Percentiles rank a stretch among this genome's conserved stretches.
Conservation (phyloP, 2,329 filamentous ascomycete genomes). For the Domatiomyces catenatus region DNA sequence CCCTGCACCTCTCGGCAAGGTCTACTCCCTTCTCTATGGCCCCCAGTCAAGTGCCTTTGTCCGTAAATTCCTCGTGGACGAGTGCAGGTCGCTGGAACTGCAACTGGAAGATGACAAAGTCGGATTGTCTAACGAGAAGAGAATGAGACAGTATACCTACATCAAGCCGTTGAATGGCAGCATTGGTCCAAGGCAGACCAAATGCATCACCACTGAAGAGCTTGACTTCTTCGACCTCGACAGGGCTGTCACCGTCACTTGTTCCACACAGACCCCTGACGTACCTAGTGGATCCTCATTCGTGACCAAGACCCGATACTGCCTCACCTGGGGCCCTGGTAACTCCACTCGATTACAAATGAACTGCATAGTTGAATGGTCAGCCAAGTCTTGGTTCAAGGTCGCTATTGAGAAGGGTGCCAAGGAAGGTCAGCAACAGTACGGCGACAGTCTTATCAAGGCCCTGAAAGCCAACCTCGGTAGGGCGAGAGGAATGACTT, state of each 20-base stretch:
- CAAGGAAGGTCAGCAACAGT: constrained; percentile 72
- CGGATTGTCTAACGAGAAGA: constrained; percentile 59
- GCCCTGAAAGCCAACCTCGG: constrained; percentile 59
- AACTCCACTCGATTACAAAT: constrained; percentile 74
- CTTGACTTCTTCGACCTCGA: constrained; percentile 78
- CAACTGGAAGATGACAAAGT: constrained; percentile 70
- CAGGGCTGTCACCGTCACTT: constrained; percentile 66
- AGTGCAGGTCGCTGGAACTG: constrained; percentile 69
- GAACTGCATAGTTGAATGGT: constrained; percentile 89
- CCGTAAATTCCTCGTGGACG: constrained; percentile 66
- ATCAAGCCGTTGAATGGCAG: constrained; percentile 75
- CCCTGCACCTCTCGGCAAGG: constrained; percentile 73
- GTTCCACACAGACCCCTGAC: constrained; percentile 79
- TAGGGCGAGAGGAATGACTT: constrained; percentile 39
- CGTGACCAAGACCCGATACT: constrained; percentile 82
- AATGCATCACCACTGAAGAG: constrained; percentile 74
- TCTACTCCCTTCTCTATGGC: constrained; percentile 80
- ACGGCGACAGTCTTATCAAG: constrained; percentile 65
- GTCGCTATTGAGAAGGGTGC: constrained; percentile 92
- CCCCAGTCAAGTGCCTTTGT: constrained; percentile 66
- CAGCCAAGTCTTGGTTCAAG: constrained; percentile 94
- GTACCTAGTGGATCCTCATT: constrained; percentile 91
- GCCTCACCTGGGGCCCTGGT: constrained; percentile 77
- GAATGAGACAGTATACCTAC: constrained; percentile 62
- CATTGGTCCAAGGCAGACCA: constrained; percentile 87